phyloP scores from a whole-genome alignment of 176 grass and related monocot species.

The Areca catechu region DNA sequence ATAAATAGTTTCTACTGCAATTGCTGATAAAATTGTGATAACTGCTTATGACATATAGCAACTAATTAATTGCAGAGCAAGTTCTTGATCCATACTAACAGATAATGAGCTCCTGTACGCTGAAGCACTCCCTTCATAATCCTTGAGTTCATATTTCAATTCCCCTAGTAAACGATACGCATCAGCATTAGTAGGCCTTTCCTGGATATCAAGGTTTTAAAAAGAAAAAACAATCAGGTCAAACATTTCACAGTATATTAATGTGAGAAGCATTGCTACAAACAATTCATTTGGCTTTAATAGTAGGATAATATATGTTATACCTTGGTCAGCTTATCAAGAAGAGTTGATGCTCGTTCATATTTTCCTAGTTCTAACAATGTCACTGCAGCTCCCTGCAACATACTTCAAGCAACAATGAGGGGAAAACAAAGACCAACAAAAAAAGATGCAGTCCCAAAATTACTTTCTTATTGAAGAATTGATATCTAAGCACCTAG shows the following conservation, averaged over 20 bases:
- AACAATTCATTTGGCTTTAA: background rate
- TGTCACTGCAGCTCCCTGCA: slow-evolving; percentile 71
- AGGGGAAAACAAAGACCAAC: background rate
- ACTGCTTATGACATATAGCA: slow-evolving; percentile 17
- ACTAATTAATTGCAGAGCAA: slow-evolving; percentile 1
- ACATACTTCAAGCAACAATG: slow-evolving; percentile 20
- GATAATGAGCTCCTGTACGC: slow-evolving; percentile 63
- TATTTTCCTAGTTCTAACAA: slow-evolving; percentile 83
- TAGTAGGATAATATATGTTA: slow-evolving; percentile 11
- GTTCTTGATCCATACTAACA: slow-evolving; percentile 28
- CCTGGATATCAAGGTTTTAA: slow-evolving; percentile 41
- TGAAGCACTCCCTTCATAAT: slow-evolving; percentile 76
- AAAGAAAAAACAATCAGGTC: slow-evolving; percentile 15
- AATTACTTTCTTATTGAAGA: no score
- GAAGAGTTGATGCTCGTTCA: slow-evolving; percentile 52
- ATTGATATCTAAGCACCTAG: no score
- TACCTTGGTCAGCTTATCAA: slow-evolving; percentile 83
- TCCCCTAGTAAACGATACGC: slow-evolving; percentile 83
- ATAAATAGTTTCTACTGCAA: background rate
- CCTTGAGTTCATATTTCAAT: slow-evolving; percentile 90
- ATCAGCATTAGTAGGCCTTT: slow-evolving; percentile 69
- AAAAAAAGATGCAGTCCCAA: no score
- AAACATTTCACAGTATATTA: slow-evolving; percentile 12
- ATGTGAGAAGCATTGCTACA: background rate
- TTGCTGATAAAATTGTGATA: background rate